phyloP scores from a whole-genome alignment of 2,329 filamentous ascomycete species.

The Alternaria conjuncta region DNA sequence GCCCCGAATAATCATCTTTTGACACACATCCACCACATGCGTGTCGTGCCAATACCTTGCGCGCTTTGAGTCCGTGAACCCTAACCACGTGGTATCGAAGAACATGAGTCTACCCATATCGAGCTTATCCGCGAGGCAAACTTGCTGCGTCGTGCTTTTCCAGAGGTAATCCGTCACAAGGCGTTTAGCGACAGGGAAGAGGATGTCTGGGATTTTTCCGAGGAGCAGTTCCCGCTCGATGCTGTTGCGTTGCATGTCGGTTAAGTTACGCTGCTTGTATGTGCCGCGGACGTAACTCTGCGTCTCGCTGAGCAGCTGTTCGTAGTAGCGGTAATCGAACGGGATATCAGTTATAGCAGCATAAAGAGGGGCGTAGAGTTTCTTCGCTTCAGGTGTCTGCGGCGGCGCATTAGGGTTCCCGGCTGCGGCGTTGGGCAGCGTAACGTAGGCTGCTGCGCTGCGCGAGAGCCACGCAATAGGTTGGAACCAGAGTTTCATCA shows the following conservation, averaged over 20 bases:
- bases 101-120: constrained; percentile 75
- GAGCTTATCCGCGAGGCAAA: constrained; percentile 62
- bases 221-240: constrained; percentile 62
- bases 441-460: constrained; percentile 32
- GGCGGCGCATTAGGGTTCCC: constrained; percentile 46
- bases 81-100: constrained; percentile 72
- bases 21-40: constrained; percentile 64
- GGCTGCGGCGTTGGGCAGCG: constrained; percentile 45
- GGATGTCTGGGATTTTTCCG: constrained; percentile 58
- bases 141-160: constrained; percentile 42
- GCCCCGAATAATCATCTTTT: constrained; percentile 55
- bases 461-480: constrained; percentile 42
- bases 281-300: constrained; percentile 68
- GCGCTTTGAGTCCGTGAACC: constrained; percentile 64
- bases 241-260: constrained; percentile 54
- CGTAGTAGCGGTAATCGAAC: constrained; percentile 55
- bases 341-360: constrained; percentile 46
- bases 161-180: constrained; percentile 53
- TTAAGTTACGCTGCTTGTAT: constrained; percentile 56
- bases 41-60: constrained; percentile 67
- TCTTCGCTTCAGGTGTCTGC: constrained; percentile 53
- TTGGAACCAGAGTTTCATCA: constrained; percentile 47
- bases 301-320: constrained; percentile 62
- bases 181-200: constrained; percentile 56
- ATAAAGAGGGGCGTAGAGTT: constrained; percentile 49